Evolutionary conservation across 2,329 filamentous ascomycete species (phyloP), one percentile per base, ranked within the genome.

Genomic region (Geosmithia putterillii): DNA sequence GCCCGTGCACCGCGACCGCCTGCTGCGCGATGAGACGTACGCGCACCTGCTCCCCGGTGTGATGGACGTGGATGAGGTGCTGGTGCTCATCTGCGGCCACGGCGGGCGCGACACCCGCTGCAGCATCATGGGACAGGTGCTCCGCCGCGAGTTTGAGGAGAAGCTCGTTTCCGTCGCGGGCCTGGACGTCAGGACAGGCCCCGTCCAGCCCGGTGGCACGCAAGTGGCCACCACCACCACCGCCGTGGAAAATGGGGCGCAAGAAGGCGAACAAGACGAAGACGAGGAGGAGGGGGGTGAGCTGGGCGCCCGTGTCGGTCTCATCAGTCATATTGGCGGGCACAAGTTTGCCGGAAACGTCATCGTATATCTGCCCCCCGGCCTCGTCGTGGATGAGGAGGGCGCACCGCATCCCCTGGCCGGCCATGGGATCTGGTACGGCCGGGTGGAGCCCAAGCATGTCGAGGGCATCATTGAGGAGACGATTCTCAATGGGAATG

Each of bases 81-180:
- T 86, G n/a, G 76, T 98, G 23, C 65, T 96, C 18, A 82, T 95
- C 38, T 98, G 92, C 56, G 87, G 88, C 0, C 92, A 98, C 53
- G 83, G 82, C 14, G 79, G 80, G 2, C 72, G 92, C 10, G 92
- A 98, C 57, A 67, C 71, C 53, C 74, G 92, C 42, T 98, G 92
- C 55, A 90, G 92, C 0, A 64, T 86, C 19, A 70, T 90, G 49
- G 89, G 86, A 0, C 87, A 88, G 0, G 62, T 86, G 2, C 66
- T 96, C 14, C 67, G 76, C 51, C 62, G 62, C 0, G 82, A 88
- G 52, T 96, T 96, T 51, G 71, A 78, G 50, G 61, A 59, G 8
- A 71, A 76, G 52, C 58, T 89, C 6, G 60, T 60, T 8, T 17
- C 25, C 7, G 18, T 23, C 2, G 59, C 57, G 4, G 75, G 73